Percentiles rank a stretch among this genome's conserved stretches.
phyloP scores from a whole-genome alignment of 345 rosid species.

The Kernera saxatilis region DNA sequence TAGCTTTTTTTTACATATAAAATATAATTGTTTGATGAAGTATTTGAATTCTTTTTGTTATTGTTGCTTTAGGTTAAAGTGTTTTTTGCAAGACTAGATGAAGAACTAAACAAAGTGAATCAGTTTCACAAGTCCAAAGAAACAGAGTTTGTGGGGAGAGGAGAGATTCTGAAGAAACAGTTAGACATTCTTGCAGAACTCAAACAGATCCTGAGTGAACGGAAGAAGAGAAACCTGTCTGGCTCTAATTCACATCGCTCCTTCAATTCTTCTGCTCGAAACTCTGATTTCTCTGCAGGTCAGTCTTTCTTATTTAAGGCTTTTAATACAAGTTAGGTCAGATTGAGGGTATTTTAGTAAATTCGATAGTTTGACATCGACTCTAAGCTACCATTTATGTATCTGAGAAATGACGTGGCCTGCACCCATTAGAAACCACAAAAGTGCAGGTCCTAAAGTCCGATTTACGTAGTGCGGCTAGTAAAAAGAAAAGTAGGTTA shows the following conservation, averaged over 20 bases:
- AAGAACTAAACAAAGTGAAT: constrained; percentile 83
- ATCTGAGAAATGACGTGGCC: constrained; percentile 27
- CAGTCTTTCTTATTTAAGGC: constrained; percentile 4
- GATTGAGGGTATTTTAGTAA: constrained; percentile 8
- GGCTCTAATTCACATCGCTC: constrained; percentile 38
- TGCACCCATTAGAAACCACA: constrained; percentile 25
- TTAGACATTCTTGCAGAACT: constrained; percentile 57
- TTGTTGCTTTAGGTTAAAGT: constrained; percentile 44
- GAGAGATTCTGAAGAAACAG: constrained; percentile 67
- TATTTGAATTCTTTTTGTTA: background rate
- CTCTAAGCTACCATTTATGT: constrained; percentile 9
- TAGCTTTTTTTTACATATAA: background rate
- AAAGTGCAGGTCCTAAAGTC: constrained; percentile 20
- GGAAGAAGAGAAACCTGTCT: constrained; percentile 38
- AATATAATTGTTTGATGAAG: background rate
- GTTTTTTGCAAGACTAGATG: constrained; percentile 66
- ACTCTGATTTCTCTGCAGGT: constrained; percentile 61
- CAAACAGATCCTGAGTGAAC: constrained; percentile 48
- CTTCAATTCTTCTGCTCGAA: constrained; percentile 43
- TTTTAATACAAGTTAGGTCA: constrained; percentile 21
- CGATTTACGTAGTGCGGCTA: constrained; percentile 26
- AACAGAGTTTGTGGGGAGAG: constrained; percentile 75
- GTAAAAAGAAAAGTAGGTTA: constrained; percentile 19
- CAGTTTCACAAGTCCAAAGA: constrained; percentile 70
- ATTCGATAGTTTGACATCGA: background rate